These are phyloP conservation scores for Rhizomucor pusillus DNA, from an alignment of 371 early-diverging fungal genomes.

Conservation along the genomic window DNA sequence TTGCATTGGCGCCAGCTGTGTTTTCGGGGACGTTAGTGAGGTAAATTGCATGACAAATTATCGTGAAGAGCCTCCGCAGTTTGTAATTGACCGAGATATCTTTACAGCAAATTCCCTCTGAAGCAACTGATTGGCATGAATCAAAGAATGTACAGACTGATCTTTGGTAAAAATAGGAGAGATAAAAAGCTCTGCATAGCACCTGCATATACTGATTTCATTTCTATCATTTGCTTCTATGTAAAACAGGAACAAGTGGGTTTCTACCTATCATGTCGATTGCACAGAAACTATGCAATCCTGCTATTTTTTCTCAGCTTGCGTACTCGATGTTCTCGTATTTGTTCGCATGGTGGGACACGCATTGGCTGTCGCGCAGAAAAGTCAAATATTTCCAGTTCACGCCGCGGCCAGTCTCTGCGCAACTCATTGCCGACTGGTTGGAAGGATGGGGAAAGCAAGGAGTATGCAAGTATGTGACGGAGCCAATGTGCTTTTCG, in stretches of 20 bases:
- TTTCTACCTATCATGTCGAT: slow-evolving; percentile 50
- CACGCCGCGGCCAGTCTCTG: slow-evolving; percentile 53
- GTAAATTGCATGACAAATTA: slow-evolving; percentile 19
- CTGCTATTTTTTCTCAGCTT: slow-evolving; percentile 26
- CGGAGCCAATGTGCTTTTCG: not conserved
- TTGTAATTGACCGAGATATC: not conserved
- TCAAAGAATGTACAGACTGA: slow-evolving; percentile 19
- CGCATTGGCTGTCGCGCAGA: slow-evolving; percentile 49
- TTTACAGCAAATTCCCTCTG: slow-evolving; percentile 25
- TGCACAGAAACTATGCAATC: slow-evolving; percentile 29
- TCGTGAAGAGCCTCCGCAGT: too few species aligned
- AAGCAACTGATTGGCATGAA: slow-evolving; percentile 25
- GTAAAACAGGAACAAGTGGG: slow-evolving; percentile 32
- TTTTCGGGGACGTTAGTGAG: slow-evolving; percentile 47
- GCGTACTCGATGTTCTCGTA: slow-evolving; percentile 59
- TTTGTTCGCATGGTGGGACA: slow-evolving; percentile 59
- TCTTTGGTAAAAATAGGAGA: slow-evolving; percentile 29
- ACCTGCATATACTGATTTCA: too few species aligned
- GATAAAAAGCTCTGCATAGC: slow-evolving; percentile 1
- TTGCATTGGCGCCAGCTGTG: slow-evolving; percentile 59
- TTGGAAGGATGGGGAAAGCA: slow-evolving; percentile 47
- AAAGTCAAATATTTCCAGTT: slow-evolving; percentile 59
- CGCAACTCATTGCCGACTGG: slow-evolving; percentile 51
- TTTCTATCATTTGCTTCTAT: too few species aligned
- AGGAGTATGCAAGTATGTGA: slow-evolving; percentile 34